Conservation (phyloP, 2,329 filamentous ascomycete genomes). For the Plenodomus tracheiphilus region DNA sequence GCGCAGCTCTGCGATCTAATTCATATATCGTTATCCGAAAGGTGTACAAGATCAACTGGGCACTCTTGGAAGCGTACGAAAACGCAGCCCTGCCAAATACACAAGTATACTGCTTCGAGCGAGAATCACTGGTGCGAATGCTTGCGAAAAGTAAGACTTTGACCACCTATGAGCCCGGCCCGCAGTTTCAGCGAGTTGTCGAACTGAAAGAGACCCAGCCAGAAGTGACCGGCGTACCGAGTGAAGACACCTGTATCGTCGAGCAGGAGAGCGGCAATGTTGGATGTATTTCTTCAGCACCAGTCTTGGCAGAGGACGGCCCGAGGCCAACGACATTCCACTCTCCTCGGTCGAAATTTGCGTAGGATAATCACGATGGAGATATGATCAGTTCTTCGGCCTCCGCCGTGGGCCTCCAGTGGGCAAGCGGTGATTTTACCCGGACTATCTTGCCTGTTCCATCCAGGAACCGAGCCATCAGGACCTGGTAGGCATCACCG, state of each 20-base stretch:
- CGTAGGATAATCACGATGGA: background rate
- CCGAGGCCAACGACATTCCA: too few relatives aligned
- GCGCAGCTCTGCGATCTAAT: slow-evolving; percentile 30
- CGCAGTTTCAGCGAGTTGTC: slow-evolving; percentile 14
- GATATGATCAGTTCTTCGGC: too few relatives aligned
- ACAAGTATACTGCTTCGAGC: slow-evolving; percentile 24
- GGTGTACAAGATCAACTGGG: slow-evolving; percentile 40
- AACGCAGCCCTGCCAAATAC: slow-evolving; percentile 27
- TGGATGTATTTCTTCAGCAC: background rate
- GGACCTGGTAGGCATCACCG: too few relatives aligned
- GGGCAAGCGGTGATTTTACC: too few relatives aligned
- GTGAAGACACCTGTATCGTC: background rate
- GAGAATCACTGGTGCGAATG: slow-evolving; percentile 30
- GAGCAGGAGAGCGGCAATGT: background rate
- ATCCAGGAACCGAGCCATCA: too few relatives aligned
- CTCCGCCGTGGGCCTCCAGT: too few relatives aligned
- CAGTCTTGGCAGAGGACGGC: background rate
- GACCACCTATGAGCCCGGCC: slow-evolving; percentile 31
- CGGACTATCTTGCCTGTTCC: too few relatives aligned
- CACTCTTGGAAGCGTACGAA: slow-evolving; percentile 27
- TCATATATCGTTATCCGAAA: slow-evolving; percentile 42
- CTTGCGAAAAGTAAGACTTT: slow-evolving; percentile 30
- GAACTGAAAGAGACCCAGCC: background rate
- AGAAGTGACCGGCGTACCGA: background rate
- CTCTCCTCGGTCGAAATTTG: background rate